Evolutionary conservation across 805 yeast species (phyloP).

Genomic region (Myxozyma neotropica): DNA sequence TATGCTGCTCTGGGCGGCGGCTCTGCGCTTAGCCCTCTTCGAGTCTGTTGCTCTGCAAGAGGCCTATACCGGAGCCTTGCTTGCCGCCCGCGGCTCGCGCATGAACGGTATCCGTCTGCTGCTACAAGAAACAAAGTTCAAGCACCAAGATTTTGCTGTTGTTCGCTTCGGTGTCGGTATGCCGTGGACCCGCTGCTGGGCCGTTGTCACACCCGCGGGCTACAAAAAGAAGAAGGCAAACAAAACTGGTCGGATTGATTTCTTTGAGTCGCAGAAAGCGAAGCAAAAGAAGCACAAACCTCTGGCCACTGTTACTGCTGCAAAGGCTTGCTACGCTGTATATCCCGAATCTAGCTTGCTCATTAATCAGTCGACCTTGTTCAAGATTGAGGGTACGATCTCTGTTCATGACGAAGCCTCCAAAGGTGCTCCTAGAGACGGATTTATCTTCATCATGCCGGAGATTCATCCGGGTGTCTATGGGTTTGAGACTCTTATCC

Average conservation of each 20-base stretch:
- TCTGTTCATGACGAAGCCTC: constrained; percentile 38
- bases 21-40: constrained; percentile 75
- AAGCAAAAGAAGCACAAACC: constrained; percentile 61
- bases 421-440: constrained; percentile 50
- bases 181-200: constrained; percentile 96
- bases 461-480: constrained; percentile 79
- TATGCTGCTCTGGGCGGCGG: constrained; percentile 76
- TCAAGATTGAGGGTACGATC: constrained; percentile 76
- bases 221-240: constrained; percentile 50
- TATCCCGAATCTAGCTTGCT: constrained; percentile 83
- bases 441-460: constrained; percentile 79
- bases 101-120: constrained; percentile 84
- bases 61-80: constrained; percentile 92
- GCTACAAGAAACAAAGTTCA: constrained; percentile 79
- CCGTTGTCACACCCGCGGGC: constrained; percentile 67
- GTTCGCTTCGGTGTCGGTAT: constrained; percentile 95
- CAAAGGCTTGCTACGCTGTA: constrained; percentile 79
- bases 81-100: constrained; percentile 87
- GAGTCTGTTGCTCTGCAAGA: constrained; percentile 86
- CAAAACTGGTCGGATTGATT: constrained; percentile 66
- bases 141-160: constrained; percentile 91
- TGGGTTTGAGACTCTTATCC: constrained; percentile 80
- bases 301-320: constrained; percentile 75
- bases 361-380: constrained; percentile 83
- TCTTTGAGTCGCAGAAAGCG: constrained; percentile 80